Base-by-base conservation (phyloP, 306 rosid species). In the Lathyrus oleraceus region DNA sequence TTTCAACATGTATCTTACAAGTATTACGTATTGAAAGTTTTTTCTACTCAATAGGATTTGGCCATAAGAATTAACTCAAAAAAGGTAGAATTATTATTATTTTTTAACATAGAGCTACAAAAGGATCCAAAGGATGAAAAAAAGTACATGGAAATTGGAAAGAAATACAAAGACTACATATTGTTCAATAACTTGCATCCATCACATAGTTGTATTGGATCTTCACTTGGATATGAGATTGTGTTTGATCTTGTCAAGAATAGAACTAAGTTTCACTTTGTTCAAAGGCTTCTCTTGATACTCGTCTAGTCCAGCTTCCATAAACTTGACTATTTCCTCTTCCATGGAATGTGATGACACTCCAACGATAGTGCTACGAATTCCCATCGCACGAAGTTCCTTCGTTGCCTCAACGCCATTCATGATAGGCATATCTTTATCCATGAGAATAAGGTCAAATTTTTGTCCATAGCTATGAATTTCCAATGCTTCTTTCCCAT, bases 341-440 rank as follows among this genome's bases (percentile, higher is more conserved):
- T 71, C 85, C 17, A 12, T 64, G 0, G 70, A 54, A 3, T 79
- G 76, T 11, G 95, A 72, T 15, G 97, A 89, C 4, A 89, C 82
- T 9, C 97, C 97, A 13, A 85, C 92, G 35, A 92, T 87, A n/a
- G 35, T 82, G 79, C 96, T 86, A 27, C 30, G 32, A 19, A 92
- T 75, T 1, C 92, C 95, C 96, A 89, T 89, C 17, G 69, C 79
- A 0, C 97, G 87, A 71, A 92, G 92, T 19, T 32, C 59, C 67
- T 72, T 89, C 48, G 97, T 89, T 52, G 96, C 97, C 95, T 92
- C 85, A 61, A 89, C 78, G 70, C 97, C 97, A 80, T 87, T 82
- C 97, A 92, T 89, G 45, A 92, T 17, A 28, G 97, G 96, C 97
- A 92, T 92, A 12, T 92, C 97, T 78, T 76, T 70, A 81, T 92